These are phyloP conservation scores for Viola odorata DNA, from an alignment of 345 rosid species.

Conservation along the genomic window DNA sequence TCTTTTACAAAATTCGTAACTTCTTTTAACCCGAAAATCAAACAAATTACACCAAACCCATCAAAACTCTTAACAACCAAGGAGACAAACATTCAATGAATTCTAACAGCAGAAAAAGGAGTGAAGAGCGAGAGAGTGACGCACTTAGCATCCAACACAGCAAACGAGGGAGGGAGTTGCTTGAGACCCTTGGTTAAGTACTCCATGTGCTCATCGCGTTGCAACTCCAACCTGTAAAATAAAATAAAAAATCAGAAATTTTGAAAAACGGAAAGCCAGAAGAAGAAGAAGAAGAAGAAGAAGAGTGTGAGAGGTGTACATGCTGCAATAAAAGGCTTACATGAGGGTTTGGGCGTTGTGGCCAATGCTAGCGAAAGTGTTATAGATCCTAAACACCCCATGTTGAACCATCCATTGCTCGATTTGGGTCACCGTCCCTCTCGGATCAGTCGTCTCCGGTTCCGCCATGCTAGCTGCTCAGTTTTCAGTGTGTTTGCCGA, in stretches of 20 bases:
- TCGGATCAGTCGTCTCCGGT: background rate
- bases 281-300: no score
- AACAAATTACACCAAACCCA: background rate
- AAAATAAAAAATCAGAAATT: background rate
- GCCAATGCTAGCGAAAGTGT: conserved; percentile 43
- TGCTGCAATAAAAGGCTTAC: conserved; percentile 22
- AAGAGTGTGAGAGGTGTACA: no score
- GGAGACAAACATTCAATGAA: background rate
- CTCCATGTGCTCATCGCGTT: conserved; percentile 68
- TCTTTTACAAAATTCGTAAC: no score
- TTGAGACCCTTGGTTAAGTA: conserved; percentile 59
- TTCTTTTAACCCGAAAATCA: no score
- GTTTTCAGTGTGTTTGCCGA: no score
- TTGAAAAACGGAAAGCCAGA: no score
- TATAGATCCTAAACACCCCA: conserved; percentile 52
- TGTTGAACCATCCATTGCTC: conserved; percentile 60
- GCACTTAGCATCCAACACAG: conserved; percentile 74
- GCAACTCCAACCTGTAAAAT: conserved; percentile 59
- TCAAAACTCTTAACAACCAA: background rate
- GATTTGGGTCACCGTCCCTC: conserved; percentile 52
- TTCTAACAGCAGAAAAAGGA: background rate
- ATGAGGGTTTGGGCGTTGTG: conserved; percentile 35
- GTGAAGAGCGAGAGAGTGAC: conserved; percentile 5
- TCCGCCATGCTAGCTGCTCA: background rate
- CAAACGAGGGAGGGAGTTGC: conserved; percentile 55